Evolutionary conservation across 257 asterid species (phyloP), one percentile per base, ranked within the genome.

Genomic region (Striga asiatica): DNA sequence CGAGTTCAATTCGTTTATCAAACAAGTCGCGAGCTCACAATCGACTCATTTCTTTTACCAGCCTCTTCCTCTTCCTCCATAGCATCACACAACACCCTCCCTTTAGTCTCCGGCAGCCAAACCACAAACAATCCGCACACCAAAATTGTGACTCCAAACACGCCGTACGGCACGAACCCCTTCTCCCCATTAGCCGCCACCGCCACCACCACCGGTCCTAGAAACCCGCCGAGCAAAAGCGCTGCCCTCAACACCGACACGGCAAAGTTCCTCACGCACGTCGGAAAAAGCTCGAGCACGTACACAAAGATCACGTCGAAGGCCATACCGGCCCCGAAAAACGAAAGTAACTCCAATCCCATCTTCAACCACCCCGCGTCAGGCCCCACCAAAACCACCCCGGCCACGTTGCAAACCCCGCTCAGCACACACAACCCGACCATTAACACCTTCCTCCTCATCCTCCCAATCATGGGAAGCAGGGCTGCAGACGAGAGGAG

Each of bases 201-300:
- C 49, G 83, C 89, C 29, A 75, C 78, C 49, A 88, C 49, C 37
- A 75, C 32, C 2, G 94, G 89, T 52, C 80, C 64, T 5, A 88
- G 57, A 1, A 62, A 68, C 2, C 85, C 89, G 3, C 89, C 84
- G 6, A 80, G 19, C 25, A 80, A 77, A 66, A 80, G 18, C 13
- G 89, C 78, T 66, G 84, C 91, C 39, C 95, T 56, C 73, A 75
- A 86, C 77, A 84, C 71, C 10, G 97, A 75, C 65, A 82, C 56
- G 0, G 92, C 94, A 0, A 86, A 88, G 66, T 82, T 88, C 65
- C 97, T 64, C 16, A 84, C 84, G 18, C 80, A 69, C 3, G 95
- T 88, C 0, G 95, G 95, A 22, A 84, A 88, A 45, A 88, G 23
- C 62, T 88, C 95, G n/a, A 88, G 7, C 1, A 83, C 66, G 72